These are phyloP conservation scores for Clitopilus passeckerianus DNA, from an alignment of 768 basidiomycete species.

Conservation along the genomic window DNA sequence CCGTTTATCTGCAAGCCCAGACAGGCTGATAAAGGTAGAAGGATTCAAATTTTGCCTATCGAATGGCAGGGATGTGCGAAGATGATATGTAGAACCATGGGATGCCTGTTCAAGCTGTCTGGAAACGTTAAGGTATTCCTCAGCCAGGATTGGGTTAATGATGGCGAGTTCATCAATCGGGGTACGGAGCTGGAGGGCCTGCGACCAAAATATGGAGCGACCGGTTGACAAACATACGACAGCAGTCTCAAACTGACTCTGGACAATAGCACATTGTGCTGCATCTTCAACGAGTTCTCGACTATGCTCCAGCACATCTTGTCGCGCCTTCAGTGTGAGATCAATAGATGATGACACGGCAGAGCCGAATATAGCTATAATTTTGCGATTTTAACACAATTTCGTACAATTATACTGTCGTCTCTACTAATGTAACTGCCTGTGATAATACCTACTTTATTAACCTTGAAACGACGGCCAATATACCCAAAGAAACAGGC, in stretches of 20 bases:
- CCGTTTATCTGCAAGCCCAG: neutral
- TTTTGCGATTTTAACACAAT: too few species aligned
- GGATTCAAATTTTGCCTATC: neutral
- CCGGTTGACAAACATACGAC: conserved; percentile 25
- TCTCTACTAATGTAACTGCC: too few species aligned
- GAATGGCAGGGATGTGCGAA: neutral
- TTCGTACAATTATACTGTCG: too few species aligned
- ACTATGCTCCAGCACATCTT: neutral
- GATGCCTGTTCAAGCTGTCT: neutral
- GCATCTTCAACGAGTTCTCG: neutral
- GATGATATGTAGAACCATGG: neutral
- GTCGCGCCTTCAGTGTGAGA: neutral
- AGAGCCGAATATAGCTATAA: too few species aligned
- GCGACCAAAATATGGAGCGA: conserved; percentile 27
- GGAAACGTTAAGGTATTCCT: neutral
- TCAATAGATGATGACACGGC: too few species aligned
- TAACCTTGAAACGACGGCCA: too few species aligned
- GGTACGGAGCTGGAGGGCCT: conserved; percentile 18
- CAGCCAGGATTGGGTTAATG: conserved; percentile 9
- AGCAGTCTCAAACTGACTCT: conserved; percentile 15
- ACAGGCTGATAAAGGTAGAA: neutral
- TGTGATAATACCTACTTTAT: too few species aligned
- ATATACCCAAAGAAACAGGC: too few species aligned
- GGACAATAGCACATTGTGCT: neutral
- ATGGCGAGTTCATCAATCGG: conserved; percentile 13